These are phyloP conservation scores for Rhodotorula sp. DNA, from an alignment of 1,284 basidiomycete genomes.

Conservation along the genomic window DNA sequence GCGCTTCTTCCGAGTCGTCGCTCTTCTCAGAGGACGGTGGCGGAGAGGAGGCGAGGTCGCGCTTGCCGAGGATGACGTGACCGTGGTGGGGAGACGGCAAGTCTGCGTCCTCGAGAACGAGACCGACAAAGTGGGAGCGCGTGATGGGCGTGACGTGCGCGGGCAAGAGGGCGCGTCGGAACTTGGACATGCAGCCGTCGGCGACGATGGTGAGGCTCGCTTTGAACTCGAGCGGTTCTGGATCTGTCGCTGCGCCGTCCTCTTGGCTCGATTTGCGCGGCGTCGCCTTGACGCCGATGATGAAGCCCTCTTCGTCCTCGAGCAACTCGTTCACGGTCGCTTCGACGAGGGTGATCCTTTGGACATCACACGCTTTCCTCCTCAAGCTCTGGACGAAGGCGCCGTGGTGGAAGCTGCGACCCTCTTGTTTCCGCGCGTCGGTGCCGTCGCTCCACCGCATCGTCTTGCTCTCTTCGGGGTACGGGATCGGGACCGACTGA, in stretches of 20 bases:
- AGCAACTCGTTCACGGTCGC: conserved; percentile 75
- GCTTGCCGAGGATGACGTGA: conserved; percentile 70
- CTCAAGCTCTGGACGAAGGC: conserved; percentile 79
- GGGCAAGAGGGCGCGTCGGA: conserved; percentile 55
- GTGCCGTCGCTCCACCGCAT: conserved; percentile 39
- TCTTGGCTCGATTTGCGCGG: conserved; percentile 48
- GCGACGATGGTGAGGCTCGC: conserved; percentile 84
- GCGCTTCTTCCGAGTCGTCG: background rate
- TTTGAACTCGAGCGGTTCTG: conserved; percentile 50
- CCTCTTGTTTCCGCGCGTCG: conserved; percentile 51
- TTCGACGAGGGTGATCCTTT: conserved; percentile 68
- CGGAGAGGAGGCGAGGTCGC: conserved; percentile 14
- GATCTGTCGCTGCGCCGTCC: background rate
- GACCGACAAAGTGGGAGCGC: conserved; percentile 77
- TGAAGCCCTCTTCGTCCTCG: conserved; percentile 50
- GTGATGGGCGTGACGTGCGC: conserved; percentile 57
- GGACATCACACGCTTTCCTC: conserved; percentile 58
- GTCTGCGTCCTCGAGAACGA: conserved; percentile 69
- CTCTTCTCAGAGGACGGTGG: too few species aligned
- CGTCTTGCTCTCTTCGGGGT: conserved; percentile 66
- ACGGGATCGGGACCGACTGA: conserved; percentile 77
- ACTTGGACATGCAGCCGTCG: conserved; percentile 92
- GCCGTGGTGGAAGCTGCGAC: conserved; percentile 93
- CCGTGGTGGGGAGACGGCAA: conserved; percentile 82
- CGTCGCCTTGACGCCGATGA: conserved; percentile 65